phyloP scores from a whole-genome alignment of 2,329 filamentous ascomycete genomes.

The Arthroderma uncinatum region DNA sequence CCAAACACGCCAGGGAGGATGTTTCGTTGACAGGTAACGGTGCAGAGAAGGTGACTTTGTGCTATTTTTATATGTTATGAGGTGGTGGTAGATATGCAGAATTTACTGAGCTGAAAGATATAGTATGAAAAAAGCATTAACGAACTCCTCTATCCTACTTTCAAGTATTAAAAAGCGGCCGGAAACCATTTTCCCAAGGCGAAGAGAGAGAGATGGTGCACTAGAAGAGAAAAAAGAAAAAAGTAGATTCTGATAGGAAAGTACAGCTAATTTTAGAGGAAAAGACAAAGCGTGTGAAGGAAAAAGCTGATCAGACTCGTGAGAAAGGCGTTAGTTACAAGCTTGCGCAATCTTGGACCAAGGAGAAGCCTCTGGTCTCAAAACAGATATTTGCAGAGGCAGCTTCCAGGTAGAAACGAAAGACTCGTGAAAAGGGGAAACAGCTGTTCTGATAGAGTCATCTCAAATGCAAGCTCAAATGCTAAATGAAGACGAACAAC shows the following conservation, averaged over 20 bases:
- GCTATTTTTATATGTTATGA: too few species aligned
- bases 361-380: not conserved
- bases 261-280: not conserved
- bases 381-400: not conserved
- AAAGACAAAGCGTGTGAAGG: not conserved
- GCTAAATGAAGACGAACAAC: not conserved
- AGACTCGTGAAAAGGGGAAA: not conserved
- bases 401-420: not conserved
- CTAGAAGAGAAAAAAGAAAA: not conserved
- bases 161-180: not conserved
- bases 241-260: not conserved
- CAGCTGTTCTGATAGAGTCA: not conserved
- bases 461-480: not conserved
- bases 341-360: not conserved
- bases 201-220: not conserved
- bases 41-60: not conserved
- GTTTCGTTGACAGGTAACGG: not conserved
- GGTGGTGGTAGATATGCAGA: too few species aligned
- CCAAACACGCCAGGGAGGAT: not conserved
- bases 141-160: slow-evolving; percentile 4
- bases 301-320: slow-evolving; percentile 1
- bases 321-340: slow-evolving; percentile 2
- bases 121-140: not conserved
- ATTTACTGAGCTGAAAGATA: too few species aligned
- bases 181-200: not conserved